Conservation (phyloP, 495 filamentous ascomycete species). For the Penicillium atrosanguineum region DNA sequence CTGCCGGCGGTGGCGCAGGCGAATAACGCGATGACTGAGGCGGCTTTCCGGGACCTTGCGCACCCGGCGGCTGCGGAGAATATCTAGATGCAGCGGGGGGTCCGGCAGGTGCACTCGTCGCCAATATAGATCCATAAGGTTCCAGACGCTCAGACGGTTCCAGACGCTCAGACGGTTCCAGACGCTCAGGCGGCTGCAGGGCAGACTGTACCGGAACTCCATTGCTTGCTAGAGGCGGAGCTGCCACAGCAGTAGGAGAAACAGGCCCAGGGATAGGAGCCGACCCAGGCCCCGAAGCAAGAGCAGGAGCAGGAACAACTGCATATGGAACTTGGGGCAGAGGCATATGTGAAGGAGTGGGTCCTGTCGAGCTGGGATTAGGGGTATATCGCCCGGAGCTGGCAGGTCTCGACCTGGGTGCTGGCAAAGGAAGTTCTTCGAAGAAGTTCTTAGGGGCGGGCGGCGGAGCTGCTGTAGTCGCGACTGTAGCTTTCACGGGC, state of each 20-base stretch:
- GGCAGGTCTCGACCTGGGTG: slow-evolving; percentile 48
- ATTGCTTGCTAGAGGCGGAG: neutral
- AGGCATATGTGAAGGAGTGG: slow-evolving; percentile 5
- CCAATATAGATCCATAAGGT: slow-evolving; percentile 55
- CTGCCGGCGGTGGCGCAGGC: slow-evolving; percentile 43
- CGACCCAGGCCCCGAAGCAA: neutral
- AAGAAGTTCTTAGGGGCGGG: slow-evolving; percentile 63
- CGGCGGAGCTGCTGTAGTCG: slow-evolving; percentile 25
- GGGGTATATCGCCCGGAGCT: slow-evolving; percentile 55
- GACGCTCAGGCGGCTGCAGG: slow-evolving; percentile 54
- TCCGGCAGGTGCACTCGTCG: slow-evolving; percentile 37
- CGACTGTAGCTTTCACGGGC: slow-evolving; percentile 22
- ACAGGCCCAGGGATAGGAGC: slow-evolving; percentile 16
- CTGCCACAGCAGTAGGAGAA: slow-evolving; percentile 23
- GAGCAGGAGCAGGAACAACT: neutral
- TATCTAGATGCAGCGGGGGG: slow-evolving; percentile 38
- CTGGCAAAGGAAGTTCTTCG: slow-evolving; percentile 79
- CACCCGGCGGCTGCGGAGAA: slow-evolving; percentile 37
- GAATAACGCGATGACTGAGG: slow-evolving; percentile 39
- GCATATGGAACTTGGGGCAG: slow-evolving; percentile 11
- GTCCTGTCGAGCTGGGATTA: slow-evolving; percentile 24
- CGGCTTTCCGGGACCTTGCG: slow-evolving; percentile 31
- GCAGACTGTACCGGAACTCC: slow-evolving; percentile 22
- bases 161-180: slow-evolving; percentile 70
- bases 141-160: no score